phyloP scores from a whole-genome alignment of 1,284 basidiomycete genomes.

The Trichosporon coremiiforme region DNA sequence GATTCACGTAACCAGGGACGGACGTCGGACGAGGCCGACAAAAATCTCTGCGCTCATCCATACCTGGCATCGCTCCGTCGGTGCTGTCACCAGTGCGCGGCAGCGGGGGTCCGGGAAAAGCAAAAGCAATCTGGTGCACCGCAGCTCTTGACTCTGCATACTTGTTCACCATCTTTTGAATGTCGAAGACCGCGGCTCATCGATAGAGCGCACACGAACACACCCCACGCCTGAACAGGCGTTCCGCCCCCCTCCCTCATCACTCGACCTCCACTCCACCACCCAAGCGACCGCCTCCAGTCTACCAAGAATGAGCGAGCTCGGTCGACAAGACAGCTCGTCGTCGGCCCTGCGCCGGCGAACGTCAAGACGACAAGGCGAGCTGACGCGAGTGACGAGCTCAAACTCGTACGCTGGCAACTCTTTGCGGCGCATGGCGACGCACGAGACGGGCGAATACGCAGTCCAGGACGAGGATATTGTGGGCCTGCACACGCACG shows the following conservation, averaged over 20 bases:
- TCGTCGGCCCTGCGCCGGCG: conserved; percentile 4
- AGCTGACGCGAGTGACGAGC: conserved; percentile 18
- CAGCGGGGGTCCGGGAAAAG: background rate
- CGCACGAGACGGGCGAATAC: conserved; percentile 51
- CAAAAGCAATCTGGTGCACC: conserved; percentile 7
- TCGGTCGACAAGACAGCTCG: conserved; percentile 8
- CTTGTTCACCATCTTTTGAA: background rate
- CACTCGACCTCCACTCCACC: conserved; percentile 1
- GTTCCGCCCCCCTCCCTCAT: background rate
- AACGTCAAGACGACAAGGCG: background rate
- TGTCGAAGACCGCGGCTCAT: background rate
- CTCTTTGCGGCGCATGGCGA: conserved; percentile 48
- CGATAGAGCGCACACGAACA: background rate
- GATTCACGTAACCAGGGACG: background rate
- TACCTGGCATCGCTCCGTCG: background rate
- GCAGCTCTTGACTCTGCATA: conserved; percentile 6
- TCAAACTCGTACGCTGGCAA: conserved; percentile 18
- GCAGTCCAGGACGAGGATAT: conserved; percentile 29
- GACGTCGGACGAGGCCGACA: conserved; percentile 11
- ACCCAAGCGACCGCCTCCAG: background rate
- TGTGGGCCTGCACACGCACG: conserved; percentile 33
- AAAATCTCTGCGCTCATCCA: background rate
- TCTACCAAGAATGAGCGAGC: conserved; percentile 9
- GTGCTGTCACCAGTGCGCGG: background rate
- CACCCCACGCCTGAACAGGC: background rate